These are phyloP conservation scores for Trichoderma afroharzianum DNA, from an alignment of 2,329 filamentous ascomycete genomes.

Conservation along the genomic window DNA sequence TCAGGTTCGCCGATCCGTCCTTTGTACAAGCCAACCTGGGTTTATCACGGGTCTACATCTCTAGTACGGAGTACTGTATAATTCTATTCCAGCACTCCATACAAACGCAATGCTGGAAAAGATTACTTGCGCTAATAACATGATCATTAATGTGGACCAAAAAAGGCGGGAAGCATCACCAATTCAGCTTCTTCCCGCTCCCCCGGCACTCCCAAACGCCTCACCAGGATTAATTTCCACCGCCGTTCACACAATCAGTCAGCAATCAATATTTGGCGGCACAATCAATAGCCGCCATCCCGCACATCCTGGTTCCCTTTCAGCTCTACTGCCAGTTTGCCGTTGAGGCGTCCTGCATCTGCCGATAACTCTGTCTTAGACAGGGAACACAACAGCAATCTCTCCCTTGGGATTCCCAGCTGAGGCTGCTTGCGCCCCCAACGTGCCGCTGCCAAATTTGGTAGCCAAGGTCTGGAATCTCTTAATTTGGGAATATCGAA, in stretches of 20 bases:
- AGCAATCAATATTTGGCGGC: neutral
- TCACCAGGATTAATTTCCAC: neutral
- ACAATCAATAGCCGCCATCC: neutral
- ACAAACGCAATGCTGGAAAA: neutral
- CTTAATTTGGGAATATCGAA: neutral
- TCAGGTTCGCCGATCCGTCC: neutral
- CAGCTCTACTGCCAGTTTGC: neutral
- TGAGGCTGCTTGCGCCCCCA: neutral
- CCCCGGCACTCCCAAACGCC: neutral
- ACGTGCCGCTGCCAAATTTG: neutral
- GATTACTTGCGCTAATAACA: neutral
- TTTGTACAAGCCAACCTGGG: neutral
- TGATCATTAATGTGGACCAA: neutral
- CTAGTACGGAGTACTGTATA: fast-evolving
- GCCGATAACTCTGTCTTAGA: neutral
- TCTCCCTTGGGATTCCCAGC: neutral
- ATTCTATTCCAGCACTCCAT: neutral
- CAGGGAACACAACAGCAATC: neutral
- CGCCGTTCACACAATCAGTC: neutral
- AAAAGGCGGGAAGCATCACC: neutral
- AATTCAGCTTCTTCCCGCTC: neutral
- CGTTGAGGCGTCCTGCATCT: neutral
- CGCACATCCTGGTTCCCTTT: neutral
- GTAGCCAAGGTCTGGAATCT: neutral
- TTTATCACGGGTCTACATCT: neutral